Conservation (phyloP, 192 early-diverging fungal species). For the Entrophospora sp. region DNA sequence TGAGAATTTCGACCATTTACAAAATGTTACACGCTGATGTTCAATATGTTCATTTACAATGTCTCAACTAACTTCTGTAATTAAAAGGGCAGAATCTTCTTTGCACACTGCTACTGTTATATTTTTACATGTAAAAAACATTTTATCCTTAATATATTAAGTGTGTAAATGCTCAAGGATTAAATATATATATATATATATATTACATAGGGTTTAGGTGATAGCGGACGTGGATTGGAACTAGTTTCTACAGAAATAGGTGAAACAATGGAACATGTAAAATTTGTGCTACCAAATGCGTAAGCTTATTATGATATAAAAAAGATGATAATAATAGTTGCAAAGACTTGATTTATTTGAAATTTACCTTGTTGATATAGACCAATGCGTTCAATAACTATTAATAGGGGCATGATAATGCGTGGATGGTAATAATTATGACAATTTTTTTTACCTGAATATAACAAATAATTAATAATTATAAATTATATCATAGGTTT, state of each 20-base stretch:
- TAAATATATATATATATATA: neutral
- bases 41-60: no score
- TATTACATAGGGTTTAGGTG: conserved; percentile 39
- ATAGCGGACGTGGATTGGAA: conserved; percentile 51
- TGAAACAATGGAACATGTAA: conserved; percentile 65
- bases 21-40: no score
- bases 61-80: no score
- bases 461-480: neutral
- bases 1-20: no score
- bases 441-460: conserved; percentile 36
- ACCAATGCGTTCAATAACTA: conserved; percentile 52
- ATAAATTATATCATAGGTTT: conserved; percentile 14
- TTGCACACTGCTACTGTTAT: no score
- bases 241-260: conserved; percentile 46
- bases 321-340: neutral
- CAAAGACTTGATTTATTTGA: neutral
- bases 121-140: no score
- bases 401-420: conserved; percentile 76
- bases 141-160: no score
- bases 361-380: conserved; percentile 19
- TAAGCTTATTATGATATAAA: conserved; percentile 18
- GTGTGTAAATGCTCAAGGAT: no score
- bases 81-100: no score
- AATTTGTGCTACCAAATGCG: conserved; percentile 87
- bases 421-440: conserved; percentile 81